These are phyloP conservation scores for Claviceps pusilla DNA, from an alignment of 2,329 filamentous ascomycete genomes.

Conservation along the genomic window DNA sequence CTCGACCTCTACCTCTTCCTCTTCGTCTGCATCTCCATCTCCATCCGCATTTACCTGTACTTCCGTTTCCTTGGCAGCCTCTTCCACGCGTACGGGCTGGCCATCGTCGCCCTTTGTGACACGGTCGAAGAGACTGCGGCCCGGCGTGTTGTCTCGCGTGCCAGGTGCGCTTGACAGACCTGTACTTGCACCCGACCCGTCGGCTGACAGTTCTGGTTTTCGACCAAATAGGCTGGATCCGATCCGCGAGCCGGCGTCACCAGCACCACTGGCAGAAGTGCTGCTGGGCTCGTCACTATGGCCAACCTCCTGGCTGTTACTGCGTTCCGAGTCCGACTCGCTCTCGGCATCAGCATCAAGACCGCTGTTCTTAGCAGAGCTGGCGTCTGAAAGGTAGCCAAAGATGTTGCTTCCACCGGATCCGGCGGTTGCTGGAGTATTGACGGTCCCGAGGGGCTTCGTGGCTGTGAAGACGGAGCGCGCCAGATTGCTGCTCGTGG, in stretches of 20 bases:
- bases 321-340: slow-evolving; percentile 28
- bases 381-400: slow-evolving; percentile 41
- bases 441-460: slow-evolving; percentile 17
- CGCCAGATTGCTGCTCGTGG: slow-evolving; percentile 22
- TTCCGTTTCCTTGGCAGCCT: slow-evolving; percentile 10
- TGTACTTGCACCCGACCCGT: slow-evolving; percentile 9
- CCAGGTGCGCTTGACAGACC: slow-evolving; percentile 16
- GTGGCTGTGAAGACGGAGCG: slow-evolving; percentile 28
- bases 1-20: not conserved
- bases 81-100: slow-evolving; percentile 29
- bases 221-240: slow-evolving; percentile 13
- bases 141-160: slow-evolving; percentile 29
- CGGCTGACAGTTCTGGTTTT: slow-evolving; percentile 16
- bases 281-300: slow-evolving; percentile 29
- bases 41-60: not conserved
- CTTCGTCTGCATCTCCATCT: slow-evolving; percentile 6
- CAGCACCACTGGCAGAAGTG: slow-evolving; percentile 24
- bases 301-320: slow-evolving; percentile 27
- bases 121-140: slow-evolving; percentile 40
- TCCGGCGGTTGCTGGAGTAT: slow-evolving; percentile 13
- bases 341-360: slow-evolving; percentile 32
- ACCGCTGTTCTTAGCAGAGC: slow-evolving; percentile 39
- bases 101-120: slow-evolving; percentile 35
- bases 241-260: slow-evolving; percentile 23
- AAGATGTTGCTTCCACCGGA: slow-evolving; percentile 37